phyloP scores from a whole-genome alignment of 208 protist species.

The Leishmania major region DNA sequence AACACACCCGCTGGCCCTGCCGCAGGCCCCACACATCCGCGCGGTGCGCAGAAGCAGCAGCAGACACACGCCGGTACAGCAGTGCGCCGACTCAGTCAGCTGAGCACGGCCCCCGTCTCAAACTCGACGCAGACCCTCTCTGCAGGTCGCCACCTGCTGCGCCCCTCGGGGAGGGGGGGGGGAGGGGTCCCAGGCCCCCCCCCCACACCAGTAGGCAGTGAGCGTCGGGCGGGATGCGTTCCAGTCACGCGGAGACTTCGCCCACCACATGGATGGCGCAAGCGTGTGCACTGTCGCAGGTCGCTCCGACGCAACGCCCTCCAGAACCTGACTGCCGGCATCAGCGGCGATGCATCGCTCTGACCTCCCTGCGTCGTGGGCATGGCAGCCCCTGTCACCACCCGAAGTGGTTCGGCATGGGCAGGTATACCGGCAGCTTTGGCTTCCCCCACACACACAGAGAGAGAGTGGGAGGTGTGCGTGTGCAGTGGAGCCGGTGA shows the following conservation, averaged over 20 bases:
- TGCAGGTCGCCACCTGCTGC: background rate
- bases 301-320: too few relatives aligned
- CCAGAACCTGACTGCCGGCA: too few relatives aligned
- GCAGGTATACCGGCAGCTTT: background rate
- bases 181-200: too few relatives aligned
- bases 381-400: background rate
- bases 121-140: background rate
- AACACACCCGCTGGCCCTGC: background rate
- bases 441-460: background rate
- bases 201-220: background rate
- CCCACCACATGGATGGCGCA: background rate
- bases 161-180: too few relatives aligned
- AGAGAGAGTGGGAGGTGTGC: background rate
- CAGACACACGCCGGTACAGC: background rate
- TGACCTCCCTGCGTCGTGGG: background rate
- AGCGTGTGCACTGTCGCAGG: background rate
- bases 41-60: background rate
- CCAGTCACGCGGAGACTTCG: background rate
- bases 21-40: background rate
- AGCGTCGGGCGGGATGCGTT: background rate
- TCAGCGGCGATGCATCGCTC: too few relatives aligned
- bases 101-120: background rate
- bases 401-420: background rate
- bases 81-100: background rate
- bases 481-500: too few relatives aligned